Evolutionary conservation across 2,329 filamentous ascomycete species (phyloP).

Genomic region (Talaromyces sp.): DNA sequence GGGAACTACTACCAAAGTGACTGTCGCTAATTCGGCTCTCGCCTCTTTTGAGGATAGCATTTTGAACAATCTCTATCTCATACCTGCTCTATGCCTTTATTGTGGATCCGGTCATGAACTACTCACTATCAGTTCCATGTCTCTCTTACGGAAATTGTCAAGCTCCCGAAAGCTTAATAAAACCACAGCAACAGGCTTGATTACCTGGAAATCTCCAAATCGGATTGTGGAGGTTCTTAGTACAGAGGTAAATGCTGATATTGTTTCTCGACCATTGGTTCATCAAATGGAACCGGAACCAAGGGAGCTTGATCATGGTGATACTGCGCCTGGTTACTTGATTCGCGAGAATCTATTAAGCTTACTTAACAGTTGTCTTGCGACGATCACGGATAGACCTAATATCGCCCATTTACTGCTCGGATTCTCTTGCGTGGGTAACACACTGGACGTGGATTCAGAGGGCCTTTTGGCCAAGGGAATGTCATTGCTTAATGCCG

Average conservation of each 20-base stretch:
- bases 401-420: constrained; percentile 88
- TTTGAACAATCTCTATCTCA: constrained; percentile 71
- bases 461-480: constrained; percentile 68
- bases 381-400: constrained; percentile 69
- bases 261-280: constrained; percentile 71
- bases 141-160: constrained; percentile 80
- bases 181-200: constrained; percentile 61
- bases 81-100: constrained; percentile 81
- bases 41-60: constrained; percentile 91
- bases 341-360: constrained; percentile 83
- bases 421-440: constrained; percentile 76
- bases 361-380: constrained; percentile 77
- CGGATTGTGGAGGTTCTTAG: constrained; percentile 87
- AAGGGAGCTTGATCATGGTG: constrained; percentile 70
- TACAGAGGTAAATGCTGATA: constrained; percentile 71
- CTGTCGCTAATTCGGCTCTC: constrained; percentile 71
- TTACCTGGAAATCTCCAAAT: constrained; percentile 65
- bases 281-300: constrained; percentile 62
- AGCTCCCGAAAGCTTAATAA: constrained; percentile 77
- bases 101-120: constrained; percentile 79
- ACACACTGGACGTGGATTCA: constrained; percentile 64
- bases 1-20: constrained; percentile 55
- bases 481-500: constrained; percentile 76
- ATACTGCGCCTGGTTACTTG: constrained; percentile 68
- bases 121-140: constrained; percentile 74